phyloP scores from a whole-genome alignment of 2,329 filamentous ascomycete genomes.

The Fusarium sp. region DNA sequence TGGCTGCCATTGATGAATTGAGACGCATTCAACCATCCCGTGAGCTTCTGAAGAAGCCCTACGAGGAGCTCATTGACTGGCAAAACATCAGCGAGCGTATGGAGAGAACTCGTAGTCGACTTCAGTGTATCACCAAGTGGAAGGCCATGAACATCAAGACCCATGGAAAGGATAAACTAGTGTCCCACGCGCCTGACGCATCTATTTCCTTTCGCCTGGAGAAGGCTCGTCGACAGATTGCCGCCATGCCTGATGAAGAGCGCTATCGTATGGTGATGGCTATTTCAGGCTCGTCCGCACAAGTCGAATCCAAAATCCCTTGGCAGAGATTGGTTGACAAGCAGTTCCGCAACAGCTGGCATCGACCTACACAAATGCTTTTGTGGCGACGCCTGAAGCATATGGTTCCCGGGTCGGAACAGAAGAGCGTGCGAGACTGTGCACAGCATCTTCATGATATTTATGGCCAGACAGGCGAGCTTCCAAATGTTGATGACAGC shows the following conservation, averaged over 20 bases:
- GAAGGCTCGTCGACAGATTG: slow-evolving; percentile 59
- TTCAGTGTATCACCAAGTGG: slow-evolving; percentile 80
- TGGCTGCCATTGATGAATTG: slow-evolving; percentile 61
- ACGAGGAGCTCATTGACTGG: slow-evolving; percentile 74
- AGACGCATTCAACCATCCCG: slow-evolving; percentile 52
- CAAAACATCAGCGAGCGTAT: slow-evolving; percentile 72
- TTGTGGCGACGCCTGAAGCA: slow-evolving; percentile 58
- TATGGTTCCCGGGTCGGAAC: slow-evolving; percentile 51
- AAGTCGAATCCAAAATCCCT: slow-evolving; percentile 61
- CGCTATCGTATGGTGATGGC: slow-evolving; percentile 60
- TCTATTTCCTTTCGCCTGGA: slow-evolving; percentile 59
- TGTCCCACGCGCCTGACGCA: slow-evolving; percentile 51
- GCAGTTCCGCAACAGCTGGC: slow-evolving; percentile 57
- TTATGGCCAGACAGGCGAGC: slow-evolving; percentile 52
- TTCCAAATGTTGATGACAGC: slow-evolving; percentile 53
- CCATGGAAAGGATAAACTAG: slow-evolving; percentile 52
- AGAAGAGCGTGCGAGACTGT: slow-evolving; percentile 53
- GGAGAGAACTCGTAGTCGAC: slow-evolving; percentile 70
- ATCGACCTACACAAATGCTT: slow-evolving; percentile 55
- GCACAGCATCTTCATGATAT: slow-evolving; percentile 54
- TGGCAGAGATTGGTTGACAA: slow-evolving; percentile 63
- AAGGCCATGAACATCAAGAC: slow-evolving; percentile 59
- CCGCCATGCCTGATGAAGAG: slow-evolving; percentile 59
- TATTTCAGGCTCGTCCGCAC: slow-evolving; percentile 58
- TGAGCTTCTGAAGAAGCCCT: slow-evolving; percentile 55